phyloP scores from a whole-genome alignment of 2,329 filamentous ascomycete genomes.

The Paraphoma sp. region DNA sequence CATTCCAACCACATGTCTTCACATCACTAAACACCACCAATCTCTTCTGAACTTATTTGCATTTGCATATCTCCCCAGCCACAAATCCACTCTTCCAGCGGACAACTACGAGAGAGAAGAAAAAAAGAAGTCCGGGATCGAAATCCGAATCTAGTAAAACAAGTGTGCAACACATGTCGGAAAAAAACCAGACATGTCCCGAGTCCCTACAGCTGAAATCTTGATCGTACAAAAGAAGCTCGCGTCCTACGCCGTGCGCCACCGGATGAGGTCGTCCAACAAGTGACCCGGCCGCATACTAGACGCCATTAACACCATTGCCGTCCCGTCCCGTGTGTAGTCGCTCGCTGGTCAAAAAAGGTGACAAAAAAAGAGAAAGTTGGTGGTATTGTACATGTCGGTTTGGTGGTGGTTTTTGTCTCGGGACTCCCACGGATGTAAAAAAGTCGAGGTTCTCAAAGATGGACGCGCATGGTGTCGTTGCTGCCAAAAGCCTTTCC shows the following conservation, averaged over 20 bases:
- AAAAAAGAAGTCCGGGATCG: neutral
- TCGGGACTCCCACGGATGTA: neutral
- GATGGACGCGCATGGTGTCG: conserved; percentile 75
- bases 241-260: conserved; percentile 2
- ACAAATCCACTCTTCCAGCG: neutral
- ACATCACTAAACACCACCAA: too few species aligned
- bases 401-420: neutral
- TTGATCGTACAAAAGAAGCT: neutral
- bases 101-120: neutral
- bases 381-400: conserved; percentile 4
- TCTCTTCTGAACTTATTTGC: neutral
- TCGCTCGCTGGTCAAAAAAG: neutral
- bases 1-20: too few species aligned
- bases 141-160: neutral
- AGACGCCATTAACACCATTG: conserved; percentile 1
- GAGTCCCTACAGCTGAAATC: neutral
- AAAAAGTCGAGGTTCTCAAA: conserved; percentile 15
- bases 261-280: neutral
- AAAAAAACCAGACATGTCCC: neutral
- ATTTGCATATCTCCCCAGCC: neutral
- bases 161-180: neutral
- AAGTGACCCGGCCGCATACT: conserved; percentile 4
- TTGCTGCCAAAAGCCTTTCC: conserved; percentile 88
- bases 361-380: neutral
- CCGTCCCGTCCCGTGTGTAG: neutral